Evolutionary conservation across 2,329 filamentous ascomycete genomes (phyloP).

Genomic region (Xylogone sp.): DNA sequence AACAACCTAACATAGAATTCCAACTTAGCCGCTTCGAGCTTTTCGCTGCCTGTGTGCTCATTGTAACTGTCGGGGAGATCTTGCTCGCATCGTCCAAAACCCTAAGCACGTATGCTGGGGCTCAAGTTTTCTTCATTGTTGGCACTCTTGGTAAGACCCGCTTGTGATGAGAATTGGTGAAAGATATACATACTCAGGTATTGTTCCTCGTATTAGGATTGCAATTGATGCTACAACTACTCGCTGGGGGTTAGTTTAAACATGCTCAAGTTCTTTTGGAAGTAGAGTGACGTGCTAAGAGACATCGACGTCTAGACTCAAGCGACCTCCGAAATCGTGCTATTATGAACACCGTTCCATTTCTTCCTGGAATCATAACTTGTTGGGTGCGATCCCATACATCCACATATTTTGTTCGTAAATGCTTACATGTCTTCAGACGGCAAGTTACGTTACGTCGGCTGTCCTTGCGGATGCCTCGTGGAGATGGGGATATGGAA

Average conservation of each 20-base stretch:
- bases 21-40: conserved; percentile 41
- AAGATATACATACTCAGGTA: neutral
- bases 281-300: neutral
- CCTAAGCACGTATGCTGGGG: neutral
- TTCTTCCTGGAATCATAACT: conserved; percentile 39
- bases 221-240: neutral
- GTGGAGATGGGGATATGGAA: conserved; percentile 61
- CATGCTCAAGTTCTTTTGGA: neutral
- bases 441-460: conserved; percentile 39
- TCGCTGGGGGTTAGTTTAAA: neutral
- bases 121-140: neutral
- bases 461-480: conserved; percentile 40
- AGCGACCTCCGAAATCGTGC: neutral
- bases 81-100: neutral
- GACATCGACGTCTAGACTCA: neutral
- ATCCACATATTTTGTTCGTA: neutral
- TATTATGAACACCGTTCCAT: neutral
- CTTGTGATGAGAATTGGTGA: neutral
- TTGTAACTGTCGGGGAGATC: conserved; percentile 44
- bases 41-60: conserved; percentile 37
- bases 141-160: neutral
- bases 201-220: neutral
- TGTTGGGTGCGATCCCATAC: conserved; percentile 41
- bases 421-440: neutral
- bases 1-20: neutral